These are phyloP conservation scores for Cornus florida DNA, from an alignment of 148 eudicot species.

Conservation along the genomic window DNA sequence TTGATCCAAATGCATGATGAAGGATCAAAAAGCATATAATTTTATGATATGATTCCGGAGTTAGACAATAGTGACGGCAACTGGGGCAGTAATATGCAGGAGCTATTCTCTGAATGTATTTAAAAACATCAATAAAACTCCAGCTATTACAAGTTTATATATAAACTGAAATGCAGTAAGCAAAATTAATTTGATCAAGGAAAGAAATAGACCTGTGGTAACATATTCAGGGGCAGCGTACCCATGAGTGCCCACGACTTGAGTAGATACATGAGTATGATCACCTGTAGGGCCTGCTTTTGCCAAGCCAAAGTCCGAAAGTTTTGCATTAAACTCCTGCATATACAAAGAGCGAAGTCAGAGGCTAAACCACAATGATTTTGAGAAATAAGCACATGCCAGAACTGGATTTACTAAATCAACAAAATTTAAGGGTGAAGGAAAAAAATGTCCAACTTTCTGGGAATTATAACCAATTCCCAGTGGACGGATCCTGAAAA, in stretches of 20 bases:
- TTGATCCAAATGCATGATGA: no score
- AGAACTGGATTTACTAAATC: not conserved
- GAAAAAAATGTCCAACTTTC: not conserved
- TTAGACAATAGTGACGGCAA: no score
- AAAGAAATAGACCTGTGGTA: conserved; percentile 36
- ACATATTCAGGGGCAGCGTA: conserved; percentile 52
- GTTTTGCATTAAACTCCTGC: conserved; percentile 56
- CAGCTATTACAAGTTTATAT: no score
- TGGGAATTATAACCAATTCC: not conserved
- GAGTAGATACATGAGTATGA: conserved; percentile 42
- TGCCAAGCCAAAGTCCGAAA: conserved; percentile 63
- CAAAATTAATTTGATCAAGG: not conserved
- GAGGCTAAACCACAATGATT: not conserved
- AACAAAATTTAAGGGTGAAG: not conserved
- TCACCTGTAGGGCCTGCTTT: conserved; percentile 46
- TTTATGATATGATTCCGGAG: no score
- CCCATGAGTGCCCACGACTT: conserved; percentile 52
- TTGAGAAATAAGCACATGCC: not conserved
- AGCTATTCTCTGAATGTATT: no score
- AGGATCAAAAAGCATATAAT: no score
- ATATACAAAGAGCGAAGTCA: not conserved
- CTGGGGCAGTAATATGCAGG: no score
- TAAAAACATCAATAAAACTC: no score
- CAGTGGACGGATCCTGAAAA: not conserved
- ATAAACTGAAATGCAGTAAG: not conserved